Evolutionary conservation across 768 basidiomycete genomes (phyloP).

Genomic region (Hortiboletus campestris): DNA sequence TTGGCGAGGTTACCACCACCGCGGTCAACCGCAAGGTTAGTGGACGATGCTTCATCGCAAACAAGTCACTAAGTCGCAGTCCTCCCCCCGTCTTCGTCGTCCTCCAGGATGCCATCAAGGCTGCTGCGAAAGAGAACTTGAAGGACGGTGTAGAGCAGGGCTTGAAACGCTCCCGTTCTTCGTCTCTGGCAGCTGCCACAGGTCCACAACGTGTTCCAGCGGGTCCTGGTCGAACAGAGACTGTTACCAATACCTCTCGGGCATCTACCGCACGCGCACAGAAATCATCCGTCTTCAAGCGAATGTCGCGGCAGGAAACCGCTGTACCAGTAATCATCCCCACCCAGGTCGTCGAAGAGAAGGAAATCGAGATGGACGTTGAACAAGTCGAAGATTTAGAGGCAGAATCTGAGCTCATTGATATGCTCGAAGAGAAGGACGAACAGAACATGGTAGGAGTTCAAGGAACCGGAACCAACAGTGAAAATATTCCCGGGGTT

Average conservation of each 20-base stretch:
- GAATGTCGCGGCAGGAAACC: constrained; percentile 41
- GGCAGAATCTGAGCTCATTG: constrained; percentile 40
- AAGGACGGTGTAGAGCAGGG: constrained; percentile 59
- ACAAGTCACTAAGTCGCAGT: background rate
- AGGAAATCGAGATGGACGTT: constrained; percentile 64
- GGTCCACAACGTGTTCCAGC: constrained; percentile 68
- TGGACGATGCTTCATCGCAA: constrained; percentile 1
- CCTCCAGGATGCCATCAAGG: constrained; percentile 41
- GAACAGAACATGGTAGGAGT: constrained; percentile 64
- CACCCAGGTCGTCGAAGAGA: constrained; percentile 41
- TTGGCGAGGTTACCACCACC: constrained; percentile 78
- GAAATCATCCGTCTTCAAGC: constrained; percentile 39
- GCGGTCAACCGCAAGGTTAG: constrained; percentile 77
- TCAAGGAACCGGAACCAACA: constrained; percentile 39
- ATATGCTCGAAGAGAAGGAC: constrained; percentile 50
- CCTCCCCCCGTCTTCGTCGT: background rate
- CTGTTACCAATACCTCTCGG: constrained; percentile 42
- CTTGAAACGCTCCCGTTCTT: constrained; percentile 57
- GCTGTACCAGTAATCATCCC: constrained; percentile 43
- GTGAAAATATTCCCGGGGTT: constrained; percentile 44
- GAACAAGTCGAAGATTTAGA: constrained; percentile 38
- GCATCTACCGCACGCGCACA: constrained; percentile 20
- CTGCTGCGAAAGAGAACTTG: constrained; percentile 50
- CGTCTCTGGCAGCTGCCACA: constrained; percentile 62
- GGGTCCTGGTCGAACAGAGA: constrained; percentile 53